These are phyloP conservation scores for Musa itinerans DNA, from an alignment of 176 grass and related monocot genomes.

Conservation along the genomic window DNA sequence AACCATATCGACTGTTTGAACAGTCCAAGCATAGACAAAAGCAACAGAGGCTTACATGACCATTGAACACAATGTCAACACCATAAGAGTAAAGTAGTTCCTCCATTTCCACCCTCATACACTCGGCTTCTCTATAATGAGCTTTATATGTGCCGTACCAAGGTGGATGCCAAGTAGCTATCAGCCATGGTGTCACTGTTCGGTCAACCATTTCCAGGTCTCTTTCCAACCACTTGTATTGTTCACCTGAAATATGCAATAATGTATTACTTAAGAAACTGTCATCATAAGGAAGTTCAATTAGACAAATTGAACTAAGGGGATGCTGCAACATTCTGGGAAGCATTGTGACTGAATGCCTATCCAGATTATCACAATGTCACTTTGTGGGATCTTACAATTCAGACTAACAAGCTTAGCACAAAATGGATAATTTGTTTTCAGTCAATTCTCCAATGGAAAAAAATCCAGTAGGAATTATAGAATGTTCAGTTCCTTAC, in stretches of 20 bases:
- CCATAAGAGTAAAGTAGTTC: conserved; percentile 62
- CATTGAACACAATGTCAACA: conserved; percentile 71
- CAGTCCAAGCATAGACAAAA: not conserved
- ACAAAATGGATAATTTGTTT: too few relatives aligned
- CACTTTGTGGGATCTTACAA: too few relatives aligned
- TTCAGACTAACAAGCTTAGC: too few relatives aligned
- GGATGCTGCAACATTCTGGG: not conserved
- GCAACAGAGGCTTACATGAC: conserved; percentile 41
- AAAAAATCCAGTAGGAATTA: too few relatives aligned
- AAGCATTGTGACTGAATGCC: too few relatives aligned
- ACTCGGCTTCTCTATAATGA: conserved; percentile 77
- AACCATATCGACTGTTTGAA: too few relatives aligned
- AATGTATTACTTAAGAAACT: not conserved
- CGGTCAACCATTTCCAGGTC: conserved; percentile 66
- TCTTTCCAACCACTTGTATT: conserved; percentile 68
- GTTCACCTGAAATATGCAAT: conserved; percentile 29
- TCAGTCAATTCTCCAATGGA: too few relatives aligned
- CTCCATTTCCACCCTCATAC: conserved; percentile 92
- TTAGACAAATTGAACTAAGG: not conserved
- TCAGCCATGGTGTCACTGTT: conserved; percentile 63
- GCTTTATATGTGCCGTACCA: conserved; percentile 85
- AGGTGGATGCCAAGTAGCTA: conserved; percentile 73
- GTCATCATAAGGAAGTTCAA: not conserved
- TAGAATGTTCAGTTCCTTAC: too few relatives aligned
- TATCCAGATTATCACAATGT: too few relatives aligned